Evolutionary conservation across 768 basidiomycete genomes (phyloP).

Genomic region (Chalciporus chontae): DNA sequence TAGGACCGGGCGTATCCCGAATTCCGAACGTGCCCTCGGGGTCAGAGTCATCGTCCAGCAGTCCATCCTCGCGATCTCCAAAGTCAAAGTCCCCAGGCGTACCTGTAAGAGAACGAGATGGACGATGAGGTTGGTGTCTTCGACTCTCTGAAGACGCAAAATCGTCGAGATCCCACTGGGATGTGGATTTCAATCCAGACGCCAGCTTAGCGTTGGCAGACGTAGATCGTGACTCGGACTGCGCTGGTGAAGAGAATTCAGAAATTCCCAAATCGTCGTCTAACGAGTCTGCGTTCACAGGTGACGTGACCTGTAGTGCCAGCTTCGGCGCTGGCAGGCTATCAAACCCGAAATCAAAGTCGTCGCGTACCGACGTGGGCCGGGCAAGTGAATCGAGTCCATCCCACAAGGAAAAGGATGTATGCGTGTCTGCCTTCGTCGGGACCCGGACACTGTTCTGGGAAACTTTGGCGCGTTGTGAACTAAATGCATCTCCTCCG

Average conservation of each 20-base stretch:
- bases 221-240: slow-evolving; percentile 15
- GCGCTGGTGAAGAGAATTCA: slow-evolving; percentile 29
- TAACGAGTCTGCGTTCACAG: not conserved
- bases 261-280: slow-evolving; percentile 46
- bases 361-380: slow-evolving; percentile 13
- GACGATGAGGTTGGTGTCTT: not conserved
- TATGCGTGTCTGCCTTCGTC: slow-evolving; percentile 9
- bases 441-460: slow-evolving; percentile 22
- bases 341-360: slow-evolving; percentile 25
- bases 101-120: slow-evolving; percentile 23
- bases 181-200: slow-evolving; percentile 4
- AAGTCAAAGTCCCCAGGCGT: slow-evolving; percentile 61
- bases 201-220: slow-evolving; percentile 4
- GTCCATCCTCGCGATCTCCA: slow-evolving; percentile 47
- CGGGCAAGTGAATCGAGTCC: slow-evolving; percentile 54
- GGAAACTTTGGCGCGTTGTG: slow-evolving; percentile 42
- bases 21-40: slow-evolving; percentile 20
- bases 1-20: not conserved
- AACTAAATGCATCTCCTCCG: slow-evolving; percentile 68
- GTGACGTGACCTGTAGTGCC: not conserved
- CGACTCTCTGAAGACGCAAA: slow-evolving; percentile 28
- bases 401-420: slow-evolving; percentile 51
- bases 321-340: not conserved
- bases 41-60: slow-evolving; percentile 35
- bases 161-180: slow-evolving; percentile 47